Evolutionary conservation across 176 grass and related monocot genomes (phyloP).

Genomic region (Oryza nivara): DNA sequence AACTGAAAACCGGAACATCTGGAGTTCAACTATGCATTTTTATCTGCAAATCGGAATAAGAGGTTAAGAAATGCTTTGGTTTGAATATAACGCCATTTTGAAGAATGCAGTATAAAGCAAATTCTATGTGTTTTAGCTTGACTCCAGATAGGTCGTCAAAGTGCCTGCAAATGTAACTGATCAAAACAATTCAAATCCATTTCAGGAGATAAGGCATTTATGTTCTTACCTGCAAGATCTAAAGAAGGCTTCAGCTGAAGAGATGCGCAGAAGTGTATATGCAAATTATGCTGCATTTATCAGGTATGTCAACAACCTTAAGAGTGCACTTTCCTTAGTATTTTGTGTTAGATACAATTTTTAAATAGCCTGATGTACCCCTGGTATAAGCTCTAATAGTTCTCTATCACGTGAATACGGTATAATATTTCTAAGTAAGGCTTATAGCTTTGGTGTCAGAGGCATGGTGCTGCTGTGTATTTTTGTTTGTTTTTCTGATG

Average conservation of each 20-base stretch:
- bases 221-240: constrained; percentile 95
- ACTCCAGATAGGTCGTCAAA: background rate
- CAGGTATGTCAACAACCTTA: constrained; percentile 45
- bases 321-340: constrained; percentile 13
- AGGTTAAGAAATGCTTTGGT: constrained; percentile 14
- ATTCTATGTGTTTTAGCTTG: background rate
- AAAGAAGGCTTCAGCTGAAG: constrained; percentile 99
- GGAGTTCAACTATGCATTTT: background rate
- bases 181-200: constrained; percentile 36
- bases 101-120: constrained; percentile 1
- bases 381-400: background rate
- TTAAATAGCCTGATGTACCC: background rate
- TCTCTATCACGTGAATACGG: background rate
- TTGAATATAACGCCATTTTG: constrained; percentile 4
- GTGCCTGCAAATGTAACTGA: constrained; percentile 38
- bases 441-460: background rate
- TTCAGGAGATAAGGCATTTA: constrained; percentile 90
- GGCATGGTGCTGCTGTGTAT: background rate
- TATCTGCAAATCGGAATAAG: background rate
- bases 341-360: constrained; percentile 29
- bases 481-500: background rate
- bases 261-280: constrained; percentile 97
- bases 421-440: background rate
- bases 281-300: constrained; percentile 98
- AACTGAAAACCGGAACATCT: background rate